phyloP scores from a whole-genome alignment of 2,329 filamentous ascomycete genomes.

The Anthostomella pinea region DNA sequence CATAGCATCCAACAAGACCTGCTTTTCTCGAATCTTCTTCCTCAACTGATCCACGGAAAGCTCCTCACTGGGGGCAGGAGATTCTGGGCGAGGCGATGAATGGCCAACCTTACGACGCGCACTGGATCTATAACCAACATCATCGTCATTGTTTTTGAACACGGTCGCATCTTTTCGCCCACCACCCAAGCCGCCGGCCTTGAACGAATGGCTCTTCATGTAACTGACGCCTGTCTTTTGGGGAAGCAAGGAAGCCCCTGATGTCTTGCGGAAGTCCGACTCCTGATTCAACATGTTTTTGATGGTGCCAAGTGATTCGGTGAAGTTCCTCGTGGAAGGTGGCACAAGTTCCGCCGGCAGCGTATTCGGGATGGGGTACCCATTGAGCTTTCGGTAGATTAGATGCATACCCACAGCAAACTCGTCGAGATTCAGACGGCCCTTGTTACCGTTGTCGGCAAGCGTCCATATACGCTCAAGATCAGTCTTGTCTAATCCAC shows the following conservation, averaged over 20 bases:
- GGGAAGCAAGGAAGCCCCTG: constrained; percentile 84
- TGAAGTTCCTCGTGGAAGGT: constrained; percentile 90
- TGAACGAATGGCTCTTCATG: constrained; percentile 92
- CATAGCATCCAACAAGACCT: constrained; percentile 90
- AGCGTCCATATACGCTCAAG: constrained; percentile 93
- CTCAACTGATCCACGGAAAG: constrained; percentile 80
- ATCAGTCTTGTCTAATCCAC: constrained; percentile 85
- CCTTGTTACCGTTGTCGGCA: constrained; percentile 90
- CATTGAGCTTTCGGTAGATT: constrained; percentile 96
- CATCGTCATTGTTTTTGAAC: constrained; percentile 94
- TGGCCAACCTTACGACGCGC: constrained; percentile 81
- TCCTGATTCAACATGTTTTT: constrained; percentile 87
- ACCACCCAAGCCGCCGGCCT: constrained; percentile 52
- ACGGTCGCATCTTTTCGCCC: constrained; percentile 91
- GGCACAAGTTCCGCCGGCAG: constrained; percentile 91
- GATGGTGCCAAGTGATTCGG: constrained; percentile 87
- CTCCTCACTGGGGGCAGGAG: constrained; percentile 76
- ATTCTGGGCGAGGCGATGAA: constrained; percentile 75
- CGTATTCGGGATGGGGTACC: constrained; percentile 84
- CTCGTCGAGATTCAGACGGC: constrained; percentile 90
- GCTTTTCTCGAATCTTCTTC: constrained; percentile 92
- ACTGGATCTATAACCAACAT: constrained; percentile 88
- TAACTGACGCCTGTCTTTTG: constrained; percentile 99
- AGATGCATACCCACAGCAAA: constrained; percentile 99
- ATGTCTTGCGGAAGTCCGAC: constrained; percentile 83